Conservation (phyloP, 2,329 filamentous ascomycete species). For the Cladosporium colombiae region DNA sequence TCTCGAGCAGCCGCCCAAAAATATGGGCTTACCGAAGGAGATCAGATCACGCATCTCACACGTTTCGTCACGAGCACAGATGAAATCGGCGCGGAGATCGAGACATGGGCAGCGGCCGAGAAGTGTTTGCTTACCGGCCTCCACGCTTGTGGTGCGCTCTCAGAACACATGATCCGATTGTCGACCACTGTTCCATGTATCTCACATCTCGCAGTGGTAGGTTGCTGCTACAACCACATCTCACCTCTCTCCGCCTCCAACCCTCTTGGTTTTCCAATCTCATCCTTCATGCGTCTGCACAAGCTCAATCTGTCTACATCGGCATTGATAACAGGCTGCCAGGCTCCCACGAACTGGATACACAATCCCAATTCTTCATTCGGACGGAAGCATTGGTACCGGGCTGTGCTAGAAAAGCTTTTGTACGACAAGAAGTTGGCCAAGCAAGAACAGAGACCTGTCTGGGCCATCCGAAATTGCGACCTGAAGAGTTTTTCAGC, state of each 20-base stretch:
- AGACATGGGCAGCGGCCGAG: constrained; percentile 18
- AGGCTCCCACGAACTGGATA: constrained; percentile 25
- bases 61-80: constrained; percentile 19
- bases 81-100: constrained; percentile 11
- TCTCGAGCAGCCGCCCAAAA: constrained; percentile 20
- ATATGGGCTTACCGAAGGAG: constrained; percentile 20
- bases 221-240: constrained; percentile 25
- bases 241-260: constrained; percentile 8
- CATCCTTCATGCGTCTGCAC: constrained; percentile 21
- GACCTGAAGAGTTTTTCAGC: constrained; percentile 18
- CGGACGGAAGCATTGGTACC: constrained; percentile 21
- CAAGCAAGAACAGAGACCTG: constrained; percentile 11
- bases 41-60: constrained; percentile 21
- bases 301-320: constrained; percentile 21
- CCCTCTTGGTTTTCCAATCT: constrained; percentile 22
- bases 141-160: constrained; percentile 22
- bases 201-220: constrained; percentile 20
- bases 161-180: constrained; percentile 24
- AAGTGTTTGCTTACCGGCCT: constrained; percentile 22
- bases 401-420: constrained; percentile 23
- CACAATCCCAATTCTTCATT: constrained; percentile 22
- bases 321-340: constrained; percentile 24
- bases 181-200: constrained; percentile 12
- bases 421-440: constrained; percentile 21
- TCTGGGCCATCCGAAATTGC: constrained; percentile 23